A percentile compares a stretch with the other conserved stretches of the same genome.
Conservation (phyloP, 2,329 filamentous ascomycete genomes). For the Cryphonectria parasitica region DNA sequence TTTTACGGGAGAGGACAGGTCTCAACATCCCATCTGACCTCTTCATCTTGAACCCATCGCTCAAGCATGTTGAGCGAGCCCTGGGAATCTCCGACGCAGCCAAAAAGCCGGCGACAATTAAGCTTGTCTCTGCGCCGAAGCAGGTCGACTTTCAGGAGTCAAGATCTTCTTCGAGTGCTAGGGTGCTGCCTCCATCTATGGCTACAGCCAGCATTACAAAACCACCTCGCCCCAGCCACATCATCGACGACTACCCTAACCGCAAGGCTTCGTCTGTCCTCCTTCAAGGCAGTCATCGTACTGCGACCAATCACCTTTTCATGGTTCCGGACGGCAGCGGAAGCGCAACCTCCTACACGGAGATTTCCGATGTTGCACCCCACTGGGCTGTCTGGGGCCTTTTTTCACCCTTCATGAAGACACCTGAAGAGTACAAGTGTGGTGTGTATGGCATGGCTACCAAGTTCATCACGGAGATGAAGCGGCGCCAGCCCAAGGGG, state of each 20-base stretch:
- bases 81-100: constrained; percentile 56
- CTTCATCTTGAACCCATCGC: constrained; percentile 62
- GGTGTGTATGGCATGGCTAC: constrained; percentile 67
- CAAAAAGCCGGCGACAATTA: constrained; percentile 39
- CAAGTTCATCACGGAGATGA: constrained; percentile 71
- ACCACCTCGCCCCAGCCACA: constrained; percentile 41
- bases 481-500: constrained; percentile 69
- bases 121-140: constrained; percentile 34
- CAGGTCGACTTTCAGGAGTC: constrained; percentile 35
- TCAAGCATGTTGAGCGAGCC: constrained; percentile 67
- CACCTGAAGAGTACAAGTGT: constrained; percentile 66
- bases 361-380: constrained; percentile 56
- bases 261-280: constrained; percentile 53
- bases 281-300: constrained; percentile 55
- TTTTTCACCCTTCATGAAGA: constrained; percentile 74
- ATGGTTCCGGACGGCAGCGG: constrained; percentile 61
- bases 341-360: constrained; percentile 69
- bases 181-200: constrained; percentile 34
- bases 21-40: constrained; percentile 62
- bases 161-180: constrained; percentile 21
- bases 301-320: constrained; percentile 53
- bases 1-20: constrained; percentile 58
- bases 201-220: constrained; percentile 50
- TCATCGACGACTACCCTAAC: constrained; percentile 51
- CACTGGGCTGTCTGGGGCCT: constrained; percentile 57